Base-by-base conservation (phyloP, 192 early-diverging fungal species). In the Phycomyces blakesleeanus region DNA sequence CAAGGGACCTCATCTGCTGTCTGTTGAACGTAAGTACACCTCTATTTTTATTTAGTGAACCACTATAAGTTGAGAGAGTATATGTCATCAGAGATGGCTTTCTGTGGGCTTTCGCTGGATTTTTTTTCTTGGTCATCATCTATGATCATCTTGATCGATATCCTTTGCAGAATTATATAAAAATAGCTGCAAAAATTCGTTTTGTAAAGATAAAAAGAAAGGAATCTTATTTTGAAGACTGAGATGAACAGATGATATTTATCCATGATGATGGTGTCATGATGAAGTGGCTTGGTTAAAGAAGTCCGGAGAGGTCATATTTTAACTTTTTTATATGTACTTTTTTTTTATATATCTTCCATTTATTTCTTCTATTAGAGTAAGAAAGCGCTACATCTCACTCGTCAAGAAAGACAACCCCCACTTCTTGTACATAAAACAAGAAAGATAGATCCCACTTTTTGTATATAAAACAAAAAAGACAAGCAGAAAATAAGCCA, bases 21-120 rank as follows among this genome's bases (percentile, higher is more conserved):
- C 44, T 47, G 18, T 47, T 47, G 44, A 47, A 47, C 44, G 44
- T 47, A 47, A 47, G 44, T 47, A 47, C 44, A 47, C 44, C 44
- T 47, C 12, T 47, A 2, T 18, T 47, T 47, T n/a, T 47, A 12
- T 47, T 12, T 47, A 47, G 18, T n/a, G 11, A 11, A 1, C 12
- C 2, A 47, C 1, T 14, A 18, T 47, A 18, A n/a, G 44, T 47
- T 3, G 44, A 47, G 44, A 47, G 29, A 47, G 44, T 12, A 18
- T 47, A n/a, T 18, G 4, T 47, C 11, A 7, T 3, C 3, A 18
- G 44, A 47, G 44, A 47, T 47, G 44, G 44, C 15, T 18, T 47
- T 47, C 44, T 47, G 18, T 11, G 44, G 44, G 18, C 11, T 47
- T 47, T 47, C 18, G 2, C 11, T 47, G 12, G n/a, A 6, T 47